Evolutionary conservation across 805 yeast species (phyloP), one percentile per base, ranked within the genome.

Genomic region (Saccharomyces mikatae): DNA sequence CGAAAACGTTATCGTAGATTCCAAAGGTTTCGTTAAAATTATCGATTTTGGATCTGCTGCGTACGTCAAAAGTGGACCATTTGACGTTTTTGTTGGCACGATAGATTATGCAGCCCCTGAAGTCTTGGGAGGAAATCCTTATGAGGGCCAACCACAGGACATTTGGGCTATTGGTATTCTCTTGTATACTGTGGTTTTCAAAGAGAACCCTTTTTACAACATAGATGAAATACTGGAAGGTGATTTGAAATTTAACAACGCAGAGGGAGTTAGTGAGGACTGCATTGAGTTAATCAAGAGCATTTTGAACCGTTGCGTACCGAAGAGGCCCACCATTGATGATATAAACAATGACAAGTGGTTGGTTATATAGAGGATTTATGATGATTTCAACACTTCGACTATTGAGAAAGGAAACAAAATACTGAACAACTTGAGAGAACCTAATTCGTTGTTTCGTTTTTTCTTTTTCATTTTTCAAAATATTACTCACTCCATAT

Each of bases 71-170:
- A 89, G 86, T 72, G 98, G 97, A 0, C 98, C 98, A 4, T 94
- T 92, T 71, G 96, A 92, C 61, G 96, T 94, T 4, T 92, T 94
- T 71, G 98, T 94, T 1, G 99, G 99, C 2, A 94, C 99, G 0
- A 84, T 94, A 47, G 97, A 94, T 69, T 94, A 92, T 69, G 98
- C 98, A 0, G 96, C 98, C 0, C 99, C 99, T 0, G 99, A 94
- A 70, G 96, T 94, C 0, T 75, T 94, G 36, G 79, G 84, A 51
- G 99, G 98, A 1, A 84, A 83, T 56, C 86, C 91, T 24, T 94
- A 92, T 65, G 89, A 83, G 51, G 99, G 99, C 24, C 86, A 82
- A 67, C 92, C 96, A 2, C 99, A 94, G 69, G 99, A 94, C 71
- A 85, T 91, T 1, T 94, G 99, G 99, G 96, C 98, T 0, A 76